These are phyloP conservation scores for Tetracladium setigerum DNA, from an alignment of 495 filamentous ascomycete genomes.

Conservation along the genomic window DNA sequence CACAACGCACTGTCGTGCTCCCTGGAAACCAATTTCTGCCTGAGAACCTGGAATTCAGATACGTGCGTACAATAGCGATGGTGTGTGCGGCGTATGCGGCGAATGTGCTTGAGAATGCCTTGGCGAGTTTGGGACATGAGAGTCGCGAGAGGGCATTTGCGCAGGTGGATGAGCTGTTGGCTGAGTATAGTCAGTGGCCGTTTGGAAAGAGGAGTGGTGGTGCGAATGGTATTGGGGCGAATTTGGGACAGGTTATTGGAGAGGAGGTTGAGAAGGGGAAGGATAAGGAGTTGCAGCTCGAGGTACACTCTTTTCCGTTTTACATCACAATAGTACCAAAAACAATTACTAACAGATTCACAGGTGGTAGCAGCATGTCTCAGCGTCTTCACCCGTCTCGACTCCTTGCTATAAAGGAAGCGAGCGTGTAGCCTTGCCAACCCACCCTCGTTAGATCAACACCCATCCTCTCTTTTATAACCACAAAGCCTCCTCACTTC, in stretches of 20 bases:
- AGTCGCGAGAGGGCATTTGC: constrained; percentile 88
- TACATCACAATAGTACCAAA: constrained; percentile 16
- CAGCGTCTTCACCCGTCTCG: constrained; percentile 92
- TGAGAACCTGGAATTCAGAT: constrained; percentile 88
- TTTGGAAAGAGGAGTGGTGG: constrained; percentile 75
- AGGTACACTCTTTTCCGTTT: constrained; percentile 38
- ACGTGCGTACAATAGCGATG: constrained; percentile 86
- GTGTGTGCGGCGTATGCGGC: constrained; percentile 97
- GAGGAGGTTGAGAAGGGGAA: constrained; percentile 81
- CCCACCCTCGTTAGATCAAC: no score
- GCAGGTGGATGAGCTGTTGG: constrained; percentile 91
- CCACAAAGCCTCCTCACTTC: no score
- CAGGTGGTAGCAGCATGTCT: constrained; percentile 81
- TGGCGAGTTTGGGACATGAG: constrained; percentile 89
- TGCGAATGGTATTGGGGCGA: constrained; percentile 83
- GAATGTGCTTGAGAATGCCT: constrained; percentile 96
- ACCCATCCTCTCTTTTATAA: no score
- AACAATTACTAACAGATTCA: constrained; percentile 31
- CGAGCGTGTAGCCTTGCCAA: background rate
- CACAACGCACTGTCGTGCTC: constrained; percentile 87
- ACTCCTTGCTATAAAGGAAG: constrained; percentile 67
- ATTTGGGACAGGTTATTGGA: constrained; percentile 77
- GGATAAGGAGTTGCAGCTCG: constrained; percentile 91
- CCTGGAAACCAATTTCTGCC: constrained; percentile 78
- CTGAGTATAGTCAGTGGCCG: constrained; percentile 95